phyloP scores from a whole-genome alignment of 2,329 filamentous ascomycete species.

The Penicillium sclerotiorum region DNA sequence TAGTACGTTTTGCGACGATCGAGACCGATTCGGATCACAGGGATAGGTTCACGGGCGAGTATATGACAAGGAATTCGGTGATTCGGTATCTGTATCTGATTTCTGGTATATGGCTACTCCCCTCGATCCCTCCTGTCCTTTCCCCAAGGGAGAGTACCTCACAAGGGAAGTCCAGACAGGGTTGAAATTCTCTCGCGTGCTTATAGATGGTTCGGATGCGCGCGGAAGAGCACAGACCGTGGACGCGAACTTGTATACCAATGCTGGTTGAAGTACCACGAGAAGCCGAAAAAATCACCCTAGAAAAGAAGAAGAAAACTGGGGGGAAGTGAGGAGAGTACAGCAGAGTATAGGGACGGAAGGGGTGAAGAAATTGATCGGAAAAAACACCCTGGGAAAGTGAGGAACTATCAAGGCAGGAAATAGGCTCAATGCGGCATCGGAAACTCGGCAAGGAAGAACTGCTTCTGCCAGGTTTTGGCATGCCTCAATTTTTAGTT shows the following conservation, averaged over 20 bases:
- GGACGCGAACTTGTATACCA: neutral
- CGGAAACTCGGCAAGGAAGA: neutral
- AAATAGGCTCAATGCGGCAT: neutral
- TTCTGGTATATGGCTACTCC: no score
- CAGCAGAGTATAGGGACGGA: neutral
- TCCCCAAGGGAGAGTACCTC: neutral
- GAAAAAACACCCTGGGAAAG: neutral
- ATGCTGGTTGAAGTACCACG: neutral
- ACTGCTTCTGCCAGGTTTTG: neutral
- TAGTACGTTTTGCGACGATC: neutral
- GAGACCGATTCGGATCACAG: neutral
- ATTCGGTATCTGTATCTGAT: no score
- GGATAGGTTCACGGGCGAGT: neutral
- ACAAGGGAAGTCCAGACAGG: neutral
- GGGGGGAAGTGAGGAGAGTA: neutral
- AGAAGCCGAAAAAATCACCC: neutral
- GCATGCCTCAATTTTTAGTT: neutral
- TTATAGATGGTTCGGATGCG: neutral
- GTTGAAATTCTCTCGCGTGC: slow-evolving; percentile 3
- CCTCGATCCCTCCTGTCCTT: neutral
- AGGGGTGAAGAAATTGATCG: neutral
- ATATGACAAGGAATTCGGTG: no score
- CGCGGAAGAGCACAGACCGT: neutral
- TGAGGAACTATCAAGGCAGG: neutral
- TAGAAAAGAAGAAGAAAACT: neutral